A percentile compares a stretch with the other conserved stretches of the same genome.
Evolutionary conservation across 2,329 filamentous ascomycete species (phyloP).

Genomic region (Neodidymelliopsis sp.): DNA sequence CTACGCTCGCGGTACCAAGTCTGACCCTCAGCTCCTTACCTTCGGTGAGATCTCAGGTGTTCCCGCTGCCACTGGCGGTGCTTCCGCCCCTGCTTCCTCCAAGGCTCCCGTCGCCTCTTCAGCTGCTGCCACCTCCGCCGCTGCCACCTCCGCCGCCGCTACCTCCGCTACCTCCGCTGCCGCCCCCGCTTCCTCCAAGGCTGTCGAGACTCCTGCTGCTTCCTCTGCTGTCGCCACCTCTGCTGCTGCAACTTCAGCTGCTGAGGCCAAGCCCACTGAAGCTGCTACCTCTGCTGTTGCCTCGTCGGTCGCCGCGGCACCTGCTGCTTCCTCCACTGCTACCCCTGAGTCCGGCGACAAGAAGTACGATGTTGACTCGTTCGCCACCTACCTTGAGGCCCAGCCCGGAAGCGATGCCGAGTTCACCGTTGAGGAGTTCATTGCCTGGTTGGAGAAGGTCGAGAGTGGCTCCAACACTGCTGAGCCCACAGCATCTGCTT

Average conservation of each 20-base stretch:
- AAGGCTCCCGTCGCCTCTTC: constrained; percentile 9
- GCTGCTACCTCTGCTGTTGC: constrained; percentile 9
- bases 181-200: constrained; percentile 6
- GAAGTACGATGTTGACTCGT: constrained; percentile 11
- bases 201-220: constrained; percentile 3
- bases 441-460: constrained; percentile 19
- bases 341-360: constrained; percentile 15
- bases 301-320: constrained; percentile 15
- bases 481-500: constrained; percentile 9
- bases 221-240: constrained; percentile 8
- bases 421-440: constrained; percentile 15
- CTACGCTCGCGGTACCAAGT: constrained; percentile 43
- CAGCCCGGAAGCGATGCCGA: constrained; percentile 16
- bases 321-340: constrained; percentile 18
- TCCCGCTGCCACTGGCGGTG: constrained; percentile 30
- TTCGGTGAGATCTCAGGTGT: constrained; percentile 35
- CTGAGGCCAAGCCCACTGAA: constrained; percentile 9
- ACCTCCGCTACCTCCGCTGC: constrained; percentile 5
- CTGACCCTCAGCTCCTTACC: constrained; percentile 32
- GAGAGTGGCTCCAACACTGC: constrained; percentile 16
- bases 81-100: constrained; percentile 26
- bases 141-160: constrained; percentile 10
- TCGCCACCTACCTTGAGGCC: constrained; percentile 14
- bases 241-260: constrained; percentile 10
- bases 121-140: constrained; percentile 13